Evolutionary conservation across 1,284 basidiomycete genomes (phyloP), one percentile per base, ranked within the genome.

Genomic region (Boletus albobrunnescens): DNA sequence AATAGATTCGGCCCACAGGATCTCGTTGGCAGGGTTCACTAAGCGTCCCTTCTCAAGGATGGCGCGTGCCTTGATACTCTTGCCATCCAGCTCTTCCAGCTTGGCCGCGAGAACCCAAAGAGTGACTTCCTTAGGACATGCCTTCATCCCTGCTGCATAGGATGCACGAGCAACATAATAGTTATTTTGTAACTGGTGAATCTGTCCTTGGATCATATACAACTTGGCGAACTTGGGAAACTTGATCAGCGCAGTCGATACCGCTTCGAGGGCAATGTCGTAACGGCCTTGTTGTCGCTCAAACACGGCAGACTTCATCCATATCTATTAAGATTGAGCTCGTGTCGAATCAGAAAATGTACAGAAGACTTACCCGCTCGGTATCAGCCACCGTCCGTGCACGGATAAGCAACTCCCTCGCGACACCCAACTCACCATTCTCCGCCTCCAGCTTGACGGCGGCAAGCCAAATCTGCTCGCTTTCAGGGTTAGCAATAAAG

Each of bases 241-340:
- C 61, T 87, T 91, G 45, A 67, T 67, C 28, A 95, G 74, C 0
- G 89, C 94, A 14, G 79, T 71, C n/a, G 81, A 74, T 12, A 93
- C 75, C 0, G 87, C 87, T 53, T 80, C 72, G 7, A 97, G 75
- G 0, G 94, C 92, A 5, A 76, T 76, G n/a, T 81, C 76, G 6
- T 80, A 71, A 50, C 84, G 78, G 1, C 87, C 87, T 63, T 94
- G 87, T 61, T 95, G 88, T 4, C 94, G 80, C 64, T 97, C 94
- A 56, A 99, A 93, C 1, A 93, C 88, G 1, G 90, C 94, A 6
- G 90, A 93, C 68, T 99, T 99, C 89, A 98, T 91, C 95, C 95
- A 99, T 46, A 96, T 94, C 91, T 94, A 13, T 5, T 16, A 10
- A 36, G 1, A 17, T 19, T 47, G 20, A 46, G 17, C 19, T 7